Base-by-base conservation (phyloP, 1,284 basidiomycete species). In the Farysia itapuensis region DNA sequence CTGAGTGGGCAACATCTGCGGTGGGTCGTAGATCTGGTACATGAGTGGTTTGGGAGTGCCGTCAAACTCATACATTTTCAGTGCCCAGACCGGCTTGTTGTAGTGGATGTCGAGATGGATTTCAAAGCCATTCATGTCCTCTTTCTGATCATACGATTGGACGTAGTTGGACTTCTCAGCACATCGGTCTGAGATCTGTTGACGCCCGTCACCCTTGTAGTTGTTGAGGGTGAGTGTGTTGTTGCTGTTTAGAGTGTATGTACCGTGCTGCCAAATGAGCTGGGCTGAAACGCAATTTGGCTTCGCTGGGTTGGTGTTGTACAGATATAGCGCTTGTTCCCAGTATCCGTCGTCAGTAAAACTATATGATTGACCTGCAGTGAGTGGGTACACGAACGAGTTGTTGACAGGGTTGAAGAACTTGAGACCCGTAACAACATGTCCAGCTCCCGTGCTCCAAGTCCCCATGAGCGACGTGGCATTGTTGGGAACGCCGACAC, bases 191-290 rank as follows among this genome's bases (percentile, higher is more conserved):
- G 43, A 60, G 7, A 47, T 39, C 47, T 50, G 58, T 34, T 57
- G 64, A 29, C 44, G 46, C 13, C 73, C 72, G 25, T 75, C 72
- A 13, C 64, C 53, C 15, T 58, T 49, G 43, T 61, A 74, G 8
- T 45, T 40, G 13, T 36, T 54, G 43, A 75, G 64, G 15, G 49
- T 57, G 29, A 74, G 49, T 29, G 67, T 50, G 35, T 47, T 41
- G 43, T 51, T 50, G 35, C 34, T 35, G 54, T 67, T 67, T 35
- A 67, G 42, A 9, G 46, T 35, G 39, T 70, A 75, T 4, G 64
- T 69, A 26, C 72, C 72, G 48, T 75, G 73, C 34, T 74, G 72
- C 73, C 73, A 74, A 18, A 69, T 63, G 21, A 75, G 51, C n/a
- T 67, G 54, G 7, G 66, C 70, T n/a, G 52, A 66, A 33, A 74